phyloP scores from a whole-genome alignment of 345 rosid genomes.

The Gossypium anomalum region DNA sequence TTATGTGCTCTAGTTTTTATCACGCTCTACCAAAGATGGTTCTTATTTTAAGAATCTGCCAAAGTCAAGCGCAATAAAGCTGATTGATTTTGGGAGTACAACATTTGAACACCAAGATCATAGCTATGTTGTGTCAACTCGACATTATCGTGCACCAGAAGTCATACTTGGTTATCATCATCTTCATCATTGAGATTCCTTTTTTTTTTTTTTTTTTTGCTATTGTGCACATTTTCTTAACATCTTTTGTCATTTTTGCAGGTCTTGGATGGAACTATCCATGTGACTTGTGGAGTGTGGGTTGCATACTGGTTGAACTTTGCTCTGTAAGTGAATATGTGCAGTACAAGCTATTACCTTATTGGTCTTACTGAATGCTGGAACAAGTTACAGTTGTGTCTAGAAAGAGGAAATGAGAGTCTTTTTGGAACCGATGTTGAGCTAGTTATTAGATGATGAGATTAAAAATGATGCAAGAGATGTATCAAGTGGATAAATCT shows the following conservation, averaged over 20 bases:
- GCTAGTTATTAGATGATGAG: not conserved
- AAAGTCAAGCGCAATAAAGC: slow-evolving; percentile 68
- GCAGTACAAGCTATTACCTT: not conserved
- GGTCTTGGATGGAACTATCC: slow-evolving; percentile 88
- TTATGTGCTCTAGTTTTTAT: slow-evolving; percentile 41
- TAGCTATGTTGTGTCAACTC: slow-evolving; percentile 70
- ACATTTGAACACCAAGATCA: slow-evolving; percentile 81
- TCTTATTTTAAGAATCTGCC: slow-evolving; percentile 73
- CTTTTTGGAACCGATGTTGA: not conserved
- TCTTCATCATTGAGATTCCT: slow-evolving; percentile 5
- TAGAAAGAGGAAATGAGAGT: not conserved
- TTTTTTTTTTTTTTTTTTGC: not conserved
- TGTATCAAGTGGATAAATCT: not conserved
- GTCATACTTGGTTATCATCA: slow-evolving; percentile 57
- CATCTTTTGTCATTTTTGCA: slow-evolving; percentile 18
- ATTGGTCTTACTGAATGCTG: not conserved
- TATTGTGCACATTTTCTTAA: not conserved
- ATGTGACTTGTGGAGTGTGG: slow-evolving; percentile 78
- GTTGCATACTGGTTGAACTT: slow-evolving; percentile 76
- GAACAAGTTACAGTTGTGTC: not conserved
- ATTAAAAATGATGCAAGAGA: not conserved
- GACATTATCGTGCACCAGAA: slow-evolving; percentile 86
- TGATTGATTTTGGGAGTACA: slow-evolving; percentile 86
- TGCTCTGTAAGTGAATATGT: slow-evolving; percentile 53
- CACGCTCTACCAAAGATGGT: slow-evolving; percentile 63